phyloP scores from a whole-genome alignment of 2,329 filamentous ascomycete species.

The Clathrospora elynae region DNA sequence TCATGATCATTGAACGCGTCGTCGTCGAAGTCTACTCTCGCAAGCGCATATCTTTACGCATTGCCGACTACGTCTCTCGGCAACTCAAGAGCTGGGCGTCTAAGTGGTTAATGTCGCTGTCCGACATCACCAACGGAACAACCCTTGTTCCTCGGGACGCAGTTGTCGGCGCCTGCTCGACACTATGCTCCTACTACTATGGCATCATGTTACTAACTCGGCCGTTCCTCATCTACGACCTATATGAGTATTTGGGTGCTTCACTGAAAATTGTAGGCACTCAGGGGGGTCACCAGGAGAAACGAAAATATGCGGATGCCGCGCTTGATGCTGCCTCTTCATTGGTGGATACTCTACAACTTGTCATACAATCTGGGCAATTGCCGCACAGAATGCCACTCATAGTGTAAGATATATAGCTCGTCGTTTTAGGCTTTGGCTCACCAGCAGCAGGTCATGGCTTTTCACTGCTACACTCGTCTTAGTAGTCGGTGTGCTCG shows the following conservation, averaged over 20 bases:
- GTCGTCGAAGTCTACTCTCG: constrained; percentile 55
- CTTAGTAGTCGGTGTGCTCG: constrained; percentile 33
- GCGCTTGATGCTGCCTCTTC: constrained; percentile 37
- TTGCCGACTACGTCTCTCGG: constrained; percentile 50
- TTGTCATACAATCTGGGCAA: constrained; percentile 22
- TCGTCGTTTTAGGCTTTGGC: not conserved
- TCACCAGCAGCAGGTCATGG: constrained; percentile 30
- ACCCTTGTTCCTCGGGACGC: constrained; percentile 19
- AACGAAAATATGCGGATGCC: constrained; percentile 39
- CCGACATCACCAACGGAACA: constrained; percentile 37
- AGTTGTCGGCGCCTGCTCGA: constrained; percentile 55
- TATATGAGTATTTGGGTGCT: constrained; percentile 47
- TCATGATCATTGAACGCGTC: constrained; percentile 55
- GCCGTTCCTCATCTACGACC: constrained; percentile 59
- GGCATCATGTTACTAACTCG: constrained; percentile 59
- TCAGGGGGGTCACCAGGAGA: constrained; percentile 32
- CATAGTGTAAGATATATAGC: constrained; percentile 30
- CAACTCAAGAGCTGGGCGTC: constrained; percentile 51
- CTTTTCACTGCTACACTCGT: constrained; percentile 41
- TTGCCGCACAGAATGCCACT: constrained; percentile 40
- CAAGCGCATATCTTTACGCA: constrained; percentile 48
- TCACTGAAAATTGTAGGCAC: constrained; percentile 38
- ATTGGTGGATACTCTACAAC: constrained; percentile 35
- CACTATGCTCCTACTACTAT: constrained; percentile 59
- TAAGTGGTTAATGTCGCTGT: constrained; percentile 40